These are phyloP conservation scores for Acorus gramineus DNA, from an alignment of 106 monocot species.

Conservation along the genomic window DNA sequence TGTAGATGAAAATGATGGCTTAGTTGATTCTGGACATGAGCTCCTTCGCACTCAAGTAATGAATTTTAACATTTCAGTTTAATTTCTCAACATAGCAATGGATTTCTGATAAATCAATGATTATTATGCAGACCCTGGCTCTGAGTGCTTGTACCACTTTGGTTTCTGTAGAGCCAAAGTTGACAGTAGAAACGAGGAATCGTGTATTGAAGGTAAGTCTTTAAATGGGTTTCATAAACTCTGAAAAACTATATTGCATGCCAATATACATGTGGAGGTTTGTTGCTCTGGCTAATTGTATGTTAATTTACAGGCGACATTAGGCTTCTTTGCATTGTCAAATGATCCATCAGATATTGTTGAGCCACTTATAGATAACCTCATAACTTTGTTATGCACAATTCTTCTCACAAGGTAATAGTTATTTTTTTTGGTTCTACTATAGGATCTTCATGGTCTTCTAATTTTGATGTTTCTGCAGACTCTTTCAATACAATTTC, in stretches of 20 bases:
- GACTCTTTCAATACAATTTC: too few relatives aligned
- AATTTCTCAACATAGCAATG: too few relatives aligned
- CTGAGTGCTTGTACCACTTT: slow-evolving; percentile 89
- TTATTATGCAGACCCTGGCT: slow-evolving; percentile 75
- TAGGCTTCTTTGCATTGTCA: slow-evolving; percentile 80
- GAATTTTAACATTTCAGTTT: too few relatives aligned
- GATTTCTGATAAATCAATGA: not conserved
- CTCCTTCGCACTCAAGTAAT: slow-evolving; percentile 79
- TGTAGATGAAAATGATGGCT: slow-evolving; percentile 58
- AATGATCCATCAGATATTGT: slow-evolving; percentile 62
- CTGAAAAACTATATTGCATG: too few relatives aligned
- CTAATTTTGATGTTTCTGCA: not conserved
- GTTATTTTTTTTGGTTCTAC: not conserved
- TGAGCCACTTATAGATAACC: slow-evolving; percentile 78
- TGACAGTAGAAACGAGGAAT: slow-evolving; percentile 90
- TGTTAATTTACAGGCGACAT: slow-evolving; percentile 57
- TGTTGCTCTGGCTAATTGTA: not conserved
- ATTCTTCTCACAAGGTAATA: slow-evolving; percentile 89
- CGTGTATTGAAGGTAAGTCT: slow-evolving; percentile 77
- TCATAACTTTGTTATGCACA: slow-evolving; percentile 76
- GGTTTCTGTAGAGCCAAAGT: slow-evolving; percentile 81
- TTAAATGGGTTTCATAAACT: too few relatives aligned
- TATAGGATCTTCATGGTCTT: not conserved
- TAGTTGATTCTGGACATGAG: slow-evolving; percentile 57
- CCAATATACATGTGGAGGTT: not conserved